Percentiles rank a stretch among this genome's conserved stretches.
Conservation (phyloP, 208 protist genomes). For the Leishmania mexicana region DNA sequence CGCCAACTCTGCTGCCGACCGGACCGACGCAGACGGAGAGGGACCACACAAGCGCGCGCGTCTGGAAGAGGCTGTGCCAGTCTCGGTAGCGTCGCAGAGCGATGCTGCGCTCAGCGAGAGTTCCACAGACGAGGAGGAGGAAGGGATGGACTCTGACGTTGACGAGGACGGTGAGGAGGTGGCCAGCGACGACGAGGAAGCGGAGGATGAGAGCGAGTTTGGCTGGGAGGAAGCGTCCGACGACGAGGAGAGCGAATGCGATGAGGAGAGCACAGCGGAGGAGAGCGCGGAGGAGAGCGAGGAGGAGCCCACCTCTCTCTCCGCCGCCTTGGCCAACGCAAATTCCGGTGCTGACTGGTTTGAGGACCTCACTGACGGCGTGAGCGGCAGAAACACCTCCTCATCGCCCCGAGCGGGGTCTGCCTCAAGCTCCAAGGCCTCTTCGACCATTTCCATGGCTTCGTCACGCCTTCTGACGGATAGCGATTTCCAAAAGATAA, state of each 20-base stretch:
- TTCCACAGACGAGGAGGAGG: background rate
- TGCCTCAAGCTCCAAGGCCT: slow-evolving; percentile 36
- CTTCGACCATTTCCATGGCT: slow-evolving; percentile 42
- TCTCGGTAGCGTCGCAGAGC: background rate
- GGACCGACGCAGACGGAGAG: background rate
- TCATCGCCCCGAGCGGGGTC: slow-evolving; percentile 34
- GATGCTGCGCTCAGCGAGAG: background rate
- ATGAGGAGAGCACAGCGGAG: slow-evolving; percentile 29
- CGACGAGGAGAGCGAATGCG: slow-evolving; percentile 28
- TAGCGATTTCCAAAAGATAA: slow-evolving; percentile 85
- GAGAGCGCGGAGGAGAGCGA: slow-evolving; percentile 28
- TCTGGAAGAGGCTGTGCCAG: background rate
- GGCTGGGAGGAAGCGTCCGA: slow-evolving; percentile 32
- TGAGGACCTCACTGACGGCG: slow-evolving; percentile 52
- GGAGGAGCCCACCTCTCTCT: slow-evolving; percentile 37
- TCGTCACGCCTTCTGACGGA: slow-evolving; percentile 78
- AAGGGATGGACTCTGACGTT: background rate
- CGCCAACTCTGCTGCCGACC: background rate
- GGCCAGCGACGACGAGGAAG: slow-evolving; percentile 24
- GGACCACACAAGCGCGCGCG: slow-evolving; percentile 8
- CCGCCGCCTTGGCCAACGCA: slow-evolving; percentile 24
- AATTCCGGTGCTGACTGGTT: slow-evolving; percentile 53
- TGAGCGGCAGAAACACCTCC: slow-evolving; percentile 11
- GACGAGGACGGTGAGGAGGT: slow-evolving; percentile 5
- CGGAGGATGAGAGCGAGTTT: slow-evolving; percentile 20